Evolutionary conservation across 202 grass and related monocot genomes (phyloP).

Genomic region (Dendrocalamus latiflorus): DNA sequence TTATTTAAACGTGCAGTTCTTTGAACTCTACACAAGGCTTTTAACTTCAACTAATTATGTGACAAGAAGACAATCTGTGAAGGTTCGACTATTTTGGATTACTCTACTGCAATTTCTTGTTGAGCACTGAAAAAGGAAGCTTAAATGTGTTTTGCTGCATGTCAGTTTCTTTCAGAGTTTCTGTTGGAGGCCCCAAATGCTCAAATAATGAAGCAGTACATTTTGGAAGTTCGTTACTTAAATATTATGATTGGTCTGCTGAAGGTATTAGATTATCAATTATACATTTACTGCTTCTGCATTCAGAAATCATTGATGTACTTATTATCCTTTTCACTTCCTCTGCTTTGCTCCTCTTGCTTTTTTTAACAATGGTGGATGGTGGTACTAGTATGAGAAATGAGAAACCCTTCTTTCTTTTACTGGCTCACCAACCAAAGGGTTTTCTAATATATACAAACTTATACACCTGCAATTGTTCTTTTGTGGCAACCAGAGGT

Average conservation of each 20-base stretch:
- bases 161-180: conserved; percentile 97
- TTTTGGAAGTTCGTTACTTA: conserved; percentile 81
- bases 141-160: conserved; percentile 1
- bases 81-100: conserved; percentile 54
- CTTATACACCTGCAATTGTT: not conserved
- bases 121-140: not conserved
- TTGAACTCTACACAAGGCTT: conserved; percentile 85
- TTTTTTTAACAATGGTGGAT: conserved; percentile 1
- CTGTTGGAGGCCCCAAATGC: conserved; percentile 83
- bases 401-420: conserved; percentile 10
- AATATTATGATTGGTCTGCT: conserved; percentile 75
- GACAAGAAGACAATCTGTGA: conserved; percentile 95
- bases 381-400: not conserved
- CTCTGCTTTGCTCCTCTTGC: not conserved
- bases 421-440: conserved; percentile 1
- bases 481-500: conserved; percentile 1
- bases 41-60: conserved; percentile 90
- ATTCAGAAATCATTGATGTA: conserved; percentile 11
- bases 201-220: conserved; percentile 98
- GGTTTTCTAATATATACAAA: not conserved
- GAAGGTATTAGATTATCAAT: conserved; percentile 65
- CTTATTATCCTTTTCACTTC: not conserved
- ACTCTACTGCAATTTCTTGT: not conserved
- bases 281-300: not conserved
- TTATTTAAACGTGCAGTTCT: conserved; percentile 66